Percentiles rank a stretch among this genome's conserved stretches.
These are phyloP conservation scores for Plenodomus lindquistii DNA, from an alignment of 2,329 filamentous ascomycete genomes.

Conservation along the genomic window DNA sequence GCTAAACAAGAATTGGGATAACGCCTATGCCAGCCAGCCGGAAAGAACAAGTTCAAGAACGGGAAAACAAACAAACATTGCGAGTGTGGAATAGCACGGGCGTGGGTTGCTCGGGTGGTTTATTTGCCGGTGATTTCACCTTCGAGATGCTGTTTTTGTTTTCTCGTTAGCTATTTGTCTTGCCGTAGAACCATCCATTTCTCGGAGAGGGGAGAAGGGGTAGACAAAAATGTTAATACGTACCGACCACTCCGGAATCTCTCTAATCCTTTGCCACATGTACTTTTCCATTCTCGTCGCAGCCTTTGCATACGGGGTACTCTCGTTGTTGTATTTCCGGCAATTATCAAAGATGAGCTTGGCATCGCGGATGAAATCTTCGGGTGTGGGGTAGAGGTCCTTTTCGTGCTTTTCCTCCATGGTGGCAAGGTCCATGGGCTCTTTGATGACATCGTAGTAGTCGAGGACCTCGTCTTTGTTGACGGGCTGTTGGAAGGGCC, in stretches of 20 bases:
- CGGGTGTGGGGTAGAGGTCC: constrained; percentile 86
- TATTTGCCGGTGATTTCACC: constrained; percentile 36
- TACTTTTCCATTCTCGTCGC: constrained; percentile 92
- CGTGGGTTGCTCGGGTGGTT: no score
- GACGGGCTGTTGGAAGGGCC: constrained; percentile 93
- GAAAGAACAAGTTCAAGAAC: neutral
- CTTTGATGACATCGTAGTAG: constrained; percentile 97
- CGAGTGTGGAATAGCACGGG: neutral
- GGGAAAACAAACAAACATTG: neutral
- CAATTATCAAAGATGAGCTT: constrained; percentile 93
- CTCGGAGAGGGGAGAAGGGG: neutral
- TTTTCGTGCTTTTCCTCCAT: constrained; percentile 97
- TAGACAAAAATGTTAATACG: constrained; percentile 10
- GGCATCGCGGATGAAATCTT: constrained; percentile 90
- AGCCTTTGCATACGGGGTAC: constrained; percentile 90
- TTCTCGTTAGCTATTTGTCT: constrained; percentile 5
- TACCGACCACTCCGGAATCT: constrained; percentile 81
- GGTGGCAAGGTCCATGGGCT: constrained; percentile 93
- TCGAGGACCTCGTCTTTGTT: constrained; percentile 97
- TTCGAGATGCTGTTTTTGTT: constrained; percentile 30
- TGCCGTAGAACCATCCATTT: no score
- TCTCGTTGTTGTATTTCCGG: constrained; percentile 94
- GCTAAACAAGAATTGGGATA: constrained; percentile 16
- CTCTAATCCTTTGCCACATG: constrained; percentile 92
- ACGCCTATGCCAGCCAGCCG: neutral